phyloP scores from a whole-genome alignment of 1,139 yeast species.

The Zhuliangozyma parablackwelliae region DNA sequence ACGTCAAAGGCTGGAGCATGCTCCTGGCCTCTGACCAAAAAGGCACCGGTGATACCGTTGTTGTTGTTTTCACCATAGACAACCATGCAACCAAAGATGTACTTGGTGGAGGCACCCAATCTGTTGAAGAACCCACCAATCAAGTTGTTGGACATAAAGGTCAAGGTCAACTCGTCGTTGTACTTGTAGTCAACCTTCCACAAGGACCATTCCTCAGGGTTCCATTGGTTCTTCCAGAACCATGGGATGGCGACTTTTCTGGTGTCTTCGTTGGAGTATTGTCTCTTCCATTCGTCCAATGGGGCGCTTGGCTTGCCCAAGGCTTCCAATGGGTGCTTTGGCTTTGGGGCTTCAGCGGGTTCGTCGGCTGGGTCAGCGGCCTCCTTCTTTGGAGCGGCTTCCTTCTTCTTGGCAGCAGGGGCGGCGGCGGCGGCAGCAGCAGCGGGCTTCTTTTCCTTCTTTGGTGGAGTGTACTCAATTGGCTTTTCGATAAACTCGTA shows the following conservation, averaged over 20 bases:
- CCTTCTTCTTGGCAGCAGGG: slow-evolving; percentile 25
- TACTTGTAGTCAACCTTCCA: slow-evolving; percentile 96
- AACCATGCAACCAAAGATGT: slow-evolving; percentile 87
- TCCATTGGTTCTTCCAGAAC: slow-evolving; percentile 92
- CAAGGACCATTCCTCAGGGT: slow-evolving; percentile 90
- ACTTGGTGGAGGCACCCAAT: slow-evolving; percentile 86
- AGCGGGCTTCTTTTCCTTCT: slow-evolving; percentile 62
- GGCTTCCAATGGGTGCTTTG: slow-evolving; percentile 87
- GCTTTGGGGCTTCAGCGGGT: slow-evolving; percentile 50
- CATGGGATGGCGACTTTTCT: slow-evolving; percentile 93
- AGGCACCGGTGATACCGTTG: slow-evolving; percentile 96
- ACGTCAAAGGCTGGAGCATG: slow-evolving; percentile 87
- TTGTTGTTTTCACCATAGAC: slow-evolving; percentile 98
- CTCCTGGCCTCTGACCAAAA: slow-evolving; percentile 95
- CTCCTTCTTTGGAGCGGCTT: slow-evolving; percentile 38
- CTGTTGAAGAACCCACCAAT: slow-evolving; percentile 98
- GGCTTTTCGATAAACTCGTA: slow-evolving; percentile 64
- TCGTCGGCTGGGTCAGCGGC: slow-evolving; percentile 37
- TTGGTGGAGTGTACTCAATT: slow-evolving; percentile 67
- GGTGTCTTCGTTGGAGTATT: slow-evolving; percentile 95
- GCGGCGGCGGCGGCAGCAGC: slow-evolving; percentile 19
- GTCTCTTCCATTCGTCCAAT: slow-evolving; percentile 95
- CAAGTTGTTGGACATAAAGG: slow-evolving; percentile 98
- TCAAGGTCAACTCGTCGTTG: slow-evolving; percentile 93
- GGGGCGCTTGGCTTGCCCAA: slow-evolving; percentile 71